phyloP scores from a whole-genome alignment of 2,329 filamentous ascomycete species.

The Fusarium cyanostomum region DNA sequence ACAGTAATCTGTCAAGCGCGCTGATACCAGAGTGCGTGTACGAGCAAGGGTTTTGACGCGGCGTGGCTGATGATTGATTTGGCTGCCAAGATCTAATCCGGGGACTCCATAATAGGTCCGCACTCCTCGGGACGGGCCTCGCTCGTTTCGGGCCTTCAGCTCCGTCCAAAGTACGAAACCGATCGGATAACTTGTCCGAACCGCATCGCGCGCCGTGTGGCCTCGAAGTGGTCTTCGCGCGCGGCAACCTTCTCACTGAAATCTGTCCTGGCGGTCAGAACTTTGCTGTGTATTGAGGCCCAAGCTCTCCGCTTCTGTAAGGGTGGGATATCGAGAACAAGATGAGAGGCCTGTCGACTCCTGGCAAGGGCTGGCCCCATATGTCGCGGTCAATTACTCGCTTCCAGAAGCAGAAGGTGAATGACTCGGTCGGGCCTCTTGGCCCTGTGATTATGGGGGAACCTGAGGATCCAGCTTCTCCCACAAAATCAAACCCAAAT shows the following conservation, averaged over 20 bases:
- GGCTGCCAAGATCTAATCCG: slow-evolving; percentile 24
- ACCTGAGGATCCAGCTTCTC: slow-evolving; percentile 2
- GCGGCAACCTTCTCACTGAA: slow-evolving; percentile 12
- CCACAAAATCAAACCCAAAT: slow-evolving; percentile 4
- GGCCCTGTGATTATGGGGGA: slow-evolving; percentile 10
- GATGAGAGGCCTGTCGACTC: not conserved
- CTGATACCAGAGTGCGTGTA: slow-evolving; percentile 8
- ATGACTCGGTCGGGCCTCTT: slow-evolving; percentile 4
- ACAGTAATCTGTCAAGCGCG: slow-evolving; percentile 24
- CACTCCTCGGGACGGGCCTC: slow-evolving; percentile 34
- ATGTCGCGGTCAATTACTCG: slow-evolving; percentile 10
- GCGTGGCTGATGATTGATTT: slow-evolving; percentile 12
- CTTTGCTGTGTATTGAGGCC: slow-evolving; percentile 12
- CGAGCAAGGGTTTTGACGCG: slow-evolving; percentile 15
- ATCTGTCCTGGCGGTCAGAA: not conserved
- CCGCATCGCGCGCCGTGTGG: slow-evolving; percentile 14
- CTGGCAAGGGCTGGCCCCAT: slow-evolving; percentile 1
- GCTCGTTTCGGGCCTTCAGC: slow-evolving; percentile 28
- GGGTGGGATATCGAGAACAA: slow-evolving; percentile 1
- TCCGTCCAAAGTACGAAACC: slow-evolving; percentile 17
- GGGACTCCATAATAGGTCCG: slow-evolving; percentile 36
- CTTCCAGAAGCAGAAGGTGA: slow-evolving; percentile 39
- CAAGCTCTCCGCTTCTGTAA: slow-evolving; percentile 4
- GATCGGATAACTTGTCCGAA: slow-evolving; percentile 28
- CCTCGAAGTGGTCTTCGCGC: slow-evolving; percentile 25